Percentiles rank a stretch among this genome's conserved stretches.
Evolutionary conservation across 805 yeast genomes (phyloP).

Genomic region (Candida odintsovae): DNA sequence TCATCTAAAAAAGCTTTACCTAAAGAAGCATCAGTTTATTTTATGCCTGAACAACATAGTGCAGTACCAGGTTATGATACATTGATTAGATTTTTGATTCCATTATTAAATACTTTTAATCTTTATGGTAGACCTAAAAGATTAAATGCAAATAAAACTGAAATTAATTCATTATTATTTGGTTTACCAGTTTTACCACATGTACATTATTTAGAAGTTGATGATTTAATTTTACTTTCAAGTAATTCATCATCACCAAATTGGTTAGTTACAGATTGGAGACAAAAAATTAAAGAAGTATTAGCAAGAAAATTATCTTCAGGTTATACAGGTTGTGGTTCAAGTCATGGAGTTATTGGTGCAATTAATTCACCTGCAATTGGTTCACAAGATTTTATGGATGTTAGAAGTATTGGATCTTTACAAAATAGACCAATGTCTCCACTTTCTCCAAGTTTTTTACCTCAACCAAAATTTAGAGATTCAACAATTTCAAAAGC

Average conservation of each 20-base stretch:
- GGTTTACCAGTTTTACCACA: conserved; percentile 81
- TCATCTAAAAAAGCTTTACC: conserved; percentile 40
- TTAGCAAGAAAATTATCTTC: conserved; percentile 45
- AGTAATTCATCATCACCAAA: conserved; percentile 27
- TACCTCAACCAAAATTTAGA: conserved; percentile 29
- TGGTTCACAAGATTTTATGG: conserved; percentile 29
- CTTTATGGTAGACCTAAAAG: conserved; percentile 77
- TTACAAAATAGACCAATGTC: conserved; percentile 21
- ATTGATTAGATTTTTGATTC: conserved; percentile 73
- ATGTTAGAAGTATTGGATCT: conserved; percentile 8
- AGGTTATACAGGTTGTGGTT: conserved; percentile 81
- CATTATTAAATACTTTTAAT: conserved; percentile 68
- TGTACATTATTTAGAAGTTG: conserved; percentile 62
- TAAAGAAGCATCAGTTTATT: conserved; percentile 57
- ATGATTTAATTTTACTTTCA: conserved; percentile 46
- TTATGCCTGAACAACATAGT: conserved; percentile 82
- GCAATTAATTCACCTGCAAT: conserved; percentile 48
- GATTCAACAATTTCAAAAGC: conserved; percentile 19
- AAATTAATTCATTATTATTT: conserved; percentile 59
- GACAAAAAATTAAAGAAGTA: conserved; percentile 45
- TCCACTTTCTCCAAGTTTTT: conserved; percentile 32
- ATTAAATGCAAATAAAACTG: conserved; percentile 64
- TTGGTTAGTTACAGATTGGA: conserved; percentile 65
- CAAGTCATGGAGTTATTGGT: conserved; percentile 54
- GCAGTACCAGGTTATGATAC: conserved; percentile 82